Evolutionary conservation across 75 land plant genomes (phyloP), one percentile per base, ranked within the genome.

Genomic region (Isoetes taiwanensis): DNA sequence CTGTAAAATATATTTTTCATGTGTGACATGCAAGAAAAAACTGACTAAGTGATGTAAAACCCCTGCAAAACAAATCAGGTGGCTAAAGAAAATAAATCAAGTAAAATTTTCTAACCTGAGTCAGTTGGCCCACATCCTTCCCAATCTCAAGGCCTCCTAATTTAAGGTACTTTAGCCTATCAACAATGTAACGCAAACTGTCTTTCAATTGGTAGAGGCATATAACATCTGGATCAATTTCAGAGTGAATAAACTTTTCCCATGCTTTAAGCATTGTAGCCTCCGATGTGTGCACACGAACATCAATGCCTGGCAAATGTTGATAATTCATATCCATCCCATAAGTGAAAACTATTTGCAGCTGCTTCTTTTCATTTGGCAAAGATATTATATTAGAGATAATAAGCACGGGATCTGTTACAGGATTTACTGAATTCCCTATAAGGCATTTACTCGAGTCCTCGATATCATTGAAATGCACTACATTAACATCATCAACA

Each of bases 191-290:
- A 1, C 71, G 64, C 41, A 69, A 38, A 34, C 66, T 69, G 19
- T 69, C 71, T 59, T 69, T 69, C 59, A 69, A 26, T 54, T 69
- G 71, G 56, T 43, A 69, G 0, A 69, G 50, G 43, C 71, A 69
- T 6, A 69, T 53, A 31, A 69, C 50, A 62, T 69, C 71, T 41
- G 71, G 71, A 56, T 69, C 71, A 31, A 55, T 11, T 38, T 69
- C 71, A 29, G 28, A 53, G 26, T 27, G 25, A 27, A 69, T 34
- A 17, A 69, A 69, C n/a, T 62, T 61, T 28, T 42, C 54, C 71
- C 71, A 69, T 0, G 66, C 65, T 31, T 30, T 23, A 10, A 69
- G 65, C 66, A 69, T 62, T 3, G 52, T 59, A 24, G 29, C 31
- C 34, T 69, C 71, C 24, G 52, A 41, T 16, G 55, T 52, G 56